phyloP scores from a whole-genome alignment of 1,284 basidiomycete species.

The Wolfiporia cocos region DNA sequence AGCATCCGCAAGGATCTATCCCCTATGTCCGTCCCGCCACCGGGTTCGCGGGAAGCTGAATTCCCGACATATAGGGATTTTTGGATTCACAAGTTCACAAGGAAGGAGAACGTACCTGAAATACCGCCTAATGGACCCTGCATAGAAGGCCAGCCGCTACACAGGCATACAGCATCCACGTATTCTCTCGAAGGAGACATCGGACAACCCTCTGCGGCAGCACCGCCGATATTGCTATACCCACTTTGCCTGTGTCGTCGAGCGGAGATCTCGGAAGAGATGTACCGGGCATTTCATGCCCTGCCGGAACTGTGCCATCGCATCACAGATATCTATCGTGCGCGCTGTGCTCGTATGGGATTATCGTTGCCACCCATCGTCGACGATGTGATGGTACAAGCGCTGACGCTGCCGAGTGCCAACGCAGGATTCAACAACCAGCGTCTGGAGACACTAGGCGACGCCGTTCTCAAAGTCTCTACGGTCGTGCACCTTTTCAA shows the following conservation, averaged over 20 bases:
- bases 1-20: slow-evolving; percentile 57
- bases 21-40: slow-evolving; percentile 47
- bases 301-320: slow-evolving; percentile 65
- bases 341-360: slow-evolving; percentile 38
- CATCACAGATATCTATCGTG: slow-evolving; percentile 59
- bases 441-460: slow-evolving; percentile 78
- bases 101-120: slow-evolving; percentile 33
- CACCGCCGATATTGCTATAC: slow-evolving; percentile 27
- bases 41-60: slow-evolving; percentile 40
- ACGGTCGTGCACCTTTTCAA: slow-evolving; percentile 74
- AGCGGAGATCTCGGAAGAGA: slow-evolving; percentile 38
- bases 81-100: slow-evolving; percentile 46
- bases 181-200: slow-evolving; percentile 32
- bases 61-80: slow-evolving; percentile 54
- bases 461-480: slow-evolving; percentile 73
- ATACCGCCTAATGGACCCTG: slow-evolving; percentile 53
- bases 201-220: not conserved
- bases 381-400: slow-evolving; percentile 57
- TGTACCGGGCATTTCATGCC: slow-evolving; percentile 45
- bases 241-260: slow-evolving; percentile 50
- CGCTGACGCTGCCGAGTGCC: slow-evolving; percentile 65
- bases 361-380: slow-evolving; percentile 55
- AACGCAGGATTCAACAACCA: slow-evolving; percentile 69
- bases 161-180: slow-evolving; percentile 35
- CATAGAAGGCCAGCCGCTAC: slow-evolving; percentile 41